Evolutionary conservation across 371 early-diverging fungal species (phyloP), one percentile per base, ranked within the genome.

Genomic region (Lichtheimia hyalospora): DNA sequence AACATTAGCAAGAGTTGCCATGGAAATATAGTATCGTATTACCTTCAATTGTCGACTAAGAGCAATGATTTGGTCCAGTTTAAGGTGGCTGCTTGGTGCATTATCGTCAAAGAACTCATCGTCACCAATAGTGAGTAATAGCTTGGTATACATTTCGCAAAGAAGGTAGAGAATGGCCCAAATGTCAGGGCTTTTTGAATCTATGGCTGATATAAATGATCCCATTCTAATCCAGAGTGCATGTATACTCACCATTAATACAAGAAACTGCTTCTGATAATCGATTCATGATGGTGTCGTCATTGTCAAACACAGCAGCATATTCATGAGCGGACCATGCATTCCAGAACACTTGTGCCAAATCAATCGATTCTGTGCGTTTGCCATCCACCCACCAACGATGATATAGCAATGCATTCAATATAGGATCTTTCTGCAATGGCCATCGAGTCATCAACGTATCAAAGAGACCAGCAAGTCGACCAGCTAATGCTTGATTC

Each of bases 101-200:
- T 52, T 46, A 2, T 56, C 53, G 34, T 82, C 79, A 62, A 87
- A 85, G 61, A 95, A 85, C 70, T 96, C 95, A 49, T 91, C 90
- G 68, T 96, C 96, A 20, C 90, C 90, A 56, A 93, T 82, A 0
- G 92, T 91, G 62, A 89, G 73, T 18, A 95, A 64, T 62, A 86
- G 70, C n/a, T 88, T 83, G 52, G 82, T 81, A 54, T 89, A 84
- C 7, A 92, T 71, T 63, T 94, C 94, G 51, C 88, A 86, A 13
- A 94, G 69, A 12, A 94, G 69, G 21, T 79, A 76, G 25, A 90
- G 53, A 6, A 81, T 61, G n/a, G 77, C 73, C 90, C 87, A 90
- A 16, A 79, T 73, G 13, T 66, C 69, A 5, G 68, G 55, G 50
- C 66, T 54, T 10, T 13, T 20, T 6, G 67, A 57, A 50, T 74